Conservation (phyloP, 2,329 filamentous ascomycete genomes). For the Cadophora sp. region DNA sequence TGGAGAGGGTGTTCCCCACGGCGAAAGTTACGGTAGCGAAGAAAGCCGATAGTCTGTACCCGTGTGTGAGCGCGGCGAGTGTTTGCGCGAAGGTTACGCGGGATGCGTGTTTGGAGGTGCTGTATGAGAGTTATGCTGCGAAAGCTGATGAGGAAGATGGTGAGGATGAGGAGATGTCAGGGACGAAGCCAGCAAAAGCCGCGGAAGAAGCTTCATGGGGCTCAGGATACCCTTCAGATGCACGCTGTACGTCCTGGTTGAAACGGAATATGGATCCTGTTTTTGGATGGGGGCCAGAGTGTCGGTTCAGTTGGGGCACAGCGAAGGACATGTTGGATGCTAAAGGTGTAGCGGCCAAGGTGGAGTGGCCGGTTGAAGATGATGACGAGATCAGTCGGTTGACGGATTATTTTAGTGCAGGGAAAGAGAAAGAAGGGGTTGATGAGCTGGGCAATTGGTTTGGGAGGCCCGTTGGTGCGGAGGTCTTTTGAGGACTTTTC, state of each 20-base stretch:
- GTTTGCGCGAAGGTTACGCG: conserved; percentile 96
- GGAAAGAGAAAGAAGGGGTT: conserved; percentile 45
- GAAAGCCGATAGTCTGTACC: conserved; percentile 92
- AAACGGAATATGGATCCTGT: conserved; percentile 87
- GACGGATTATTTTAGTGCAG: conserved; percentile 73
- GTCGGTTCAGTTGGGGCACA: conserved; percentile 94
- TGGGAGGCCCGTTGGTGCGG: conserved; percentile 53
- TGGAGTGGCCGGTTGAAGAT: conserved; percentile 84
- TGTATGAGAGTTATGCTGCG: conserved; percentile 57
- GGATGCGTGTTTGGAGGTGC: conserved; percentile 84
- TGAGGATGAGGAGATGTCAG: conserved; percentile 39
- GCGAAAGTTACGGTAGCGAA: conserved; percentile 78
- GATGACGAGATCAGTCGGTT: conserved; percentile 72
- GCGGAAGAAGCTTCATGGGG: conserved; percentile 70
- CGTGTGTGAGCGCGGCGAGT: conserved; percentile 90
- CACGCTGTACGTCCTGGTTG: conserved; percentile 80
- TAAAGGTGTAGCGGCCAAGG: conserved; percentile 70
- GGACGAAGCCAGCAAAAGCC: conserved; percentile 40
- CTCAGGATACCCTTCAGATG: conserved; percentile 92
- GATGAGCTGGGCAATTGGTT: conserved; percentile 82
- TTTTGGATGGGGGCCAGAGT: conserved; percentile 95
- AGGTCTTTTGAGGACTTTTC: conserved; percentile 37
- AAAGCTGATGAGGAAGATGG: conserved; percentile 44
- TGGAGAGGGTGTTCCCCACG: conserved; percentile 85
- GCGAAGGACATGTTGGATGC: conserved; percentile 82